Conservation (phyloP, 306 rosid species). For the Begonia loranthoides region DNA sequence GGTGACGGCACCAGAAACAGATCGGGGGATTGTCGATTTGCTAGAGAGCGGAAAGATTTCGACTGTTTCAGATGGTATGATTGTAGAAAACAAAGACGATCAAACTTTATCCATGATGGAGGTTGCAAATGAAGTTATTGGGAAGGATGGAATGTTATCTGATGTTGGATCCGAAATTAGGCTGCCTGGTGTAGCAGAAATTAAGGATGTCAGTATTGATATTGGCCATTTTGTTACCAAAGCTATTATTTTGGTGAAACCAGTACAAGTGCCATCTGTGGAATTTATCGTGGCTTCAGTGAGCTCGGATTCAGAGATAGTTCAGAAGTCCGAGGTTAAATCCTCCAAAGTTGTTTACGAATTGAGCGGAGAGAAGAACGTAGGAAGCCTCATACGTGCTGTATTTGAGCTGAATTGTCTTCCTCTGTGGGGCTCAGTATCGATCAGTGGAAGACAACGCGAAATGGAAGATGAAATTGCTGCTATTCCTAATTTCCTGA, state of each 20-base stretch:
- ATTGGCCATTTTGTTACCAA: conserved; percentile 34
- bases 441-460: conserved; percentile 37
- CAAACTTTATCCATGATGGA: conserved; percentile 11
- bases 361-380: conserved; percentile 17
- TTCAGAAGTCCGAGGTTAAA: conserved; percentile 16
- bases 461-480: conserved; percentile 53
- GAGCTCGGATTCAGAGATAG: conserved; percentile 19
- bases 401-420: conserved; percentile 36
- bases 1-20: conserved; percentile 12
- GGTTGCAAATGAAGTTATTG: conserved; percentile 14
- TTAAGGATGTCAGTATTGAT: conserved; percentile 12
- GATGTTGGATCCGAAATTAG: conserved; percentile 16
- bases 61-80: background rate
- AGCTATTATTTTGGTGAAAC: conserved; percentile 35
- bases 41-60: conserved; percentile 12
- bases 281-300: conserved; percentile 32
- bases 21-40: conserved; percentile 11
- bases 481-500: conserved; percentile 29
- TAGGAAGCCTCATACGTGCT: conserved; percentile 16
- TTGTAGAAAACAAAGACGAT: conserved; percentile 10
- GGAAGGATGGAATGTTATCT: conserved; percentile 11
- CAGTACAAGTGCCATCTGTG: conserved; percentile 34
- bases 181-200: conserved; percentile 23
- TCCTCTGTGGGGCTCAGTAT: conserved; percentile 56
- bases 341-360: conserved; percentile 26